Base-by-base conservation (phyloP, 805 yeast species). In the Metschnikowia borealis region DNA sequence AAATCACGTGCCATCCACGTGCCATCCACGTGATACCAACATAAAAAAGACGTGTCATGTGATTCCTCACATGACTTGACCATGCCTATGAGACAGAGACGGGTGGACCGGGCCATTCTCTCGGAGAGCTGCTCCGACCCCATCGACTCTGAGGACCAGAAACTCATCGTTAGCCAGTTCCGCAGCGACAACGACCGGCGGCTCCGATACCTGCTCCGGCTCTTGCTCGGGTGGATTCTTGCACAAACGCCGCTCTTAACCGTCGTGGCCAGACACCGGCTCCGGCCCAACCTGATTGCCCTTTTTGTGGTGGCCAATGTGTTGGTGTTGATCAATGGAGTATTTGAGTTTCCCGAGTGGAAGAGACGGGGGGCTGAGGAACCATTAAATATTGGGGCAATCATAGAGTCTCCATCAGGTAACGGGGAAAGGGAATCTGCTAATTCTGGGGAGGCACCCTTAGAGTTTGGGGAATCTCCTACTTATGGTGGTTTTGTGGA, bases 141-240 rank as follows among this genome's bases (percentile, higher is more conserved):
- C 20, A 42, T 63, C 6, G 67, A 63, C 23, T 48, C 56, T 17
- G 65, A 60, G 17, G 67, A 63, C 51, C 67, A 63, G 53, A 55
- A 56, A 5, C 52, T 49, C n/a, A 52, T 63, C 29, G 53, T 63
- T 26, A 43, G 49, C 32, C 53, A 49, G 35, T 52, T 63, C 21
- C 34, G 49, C 3, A 42, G 47, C 2, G 54, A 55, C 38, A 63
- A 63, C 50, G 49, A 49, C 31, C 51, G 46, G 8, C 31, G 44
- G 3, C 49, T 44, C 44, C 49, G 48, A 34, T 32, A 46, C 18
- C 55, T 47, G 46, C 44, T 54, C 14, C 41, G 51, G 21, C 37
- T 53, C 18, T 46, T 59, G n/a, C 44, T 51, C 15, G 48, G 41
- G 6, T 45, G 54, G 18, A 48, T 56, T 1, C 43, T 61, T 3